A percentile compares a stretch with the other conserved stretches of the same genome.
phyloP scores from a whole-genome alignment of 1,284 basidiomycete species.

The Gymnopus androsaceus region DNA sequence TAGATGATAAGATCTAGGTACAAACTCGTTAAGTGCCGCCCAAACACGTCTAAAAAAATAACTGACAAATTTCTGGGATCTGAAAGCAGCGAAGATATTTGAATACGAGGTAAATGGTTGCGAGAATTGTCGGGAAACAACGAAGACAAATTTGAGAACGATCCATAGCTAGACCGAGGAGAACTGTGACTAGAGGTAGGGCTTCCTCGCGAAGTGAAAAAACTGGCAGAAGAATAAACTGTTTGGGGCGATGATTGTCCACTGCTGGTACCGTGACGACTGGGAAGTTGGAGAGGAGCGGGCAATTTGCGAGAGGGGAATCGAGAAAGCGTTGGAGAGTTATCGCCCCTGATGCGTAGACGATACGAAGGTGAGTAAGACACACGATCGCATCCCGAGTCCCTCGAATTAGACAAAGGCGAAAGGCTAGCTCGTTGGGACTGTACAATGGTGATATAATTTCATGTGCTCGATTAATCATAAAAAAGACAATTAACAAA shows the following conservation, averaged over 20 bases:
- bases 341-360: not conserved
- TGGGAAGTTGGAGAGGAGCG: not conserved
- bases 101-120: slow-evolving; percentile 46
- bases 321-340: not conserved
- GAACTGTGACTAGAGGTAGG: slow-evolving; percentile 40
- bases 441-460: not conserved
- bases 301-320: slow-evolving; percentile 4
- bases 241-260: slow-evolving; percentile 43
- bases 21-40: not conserved
- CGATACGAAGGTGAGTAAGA: not conserved
- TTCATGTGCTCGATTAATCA: not conserved
- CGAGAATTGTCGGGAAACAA: slow-evolving; percentile 36
- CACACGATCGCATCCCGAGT: not conserved
- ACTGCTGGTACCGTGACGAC: slow-evolving; percentile 27
- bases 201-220: slow-evolving; percentile 34
- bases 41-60: not conserved
- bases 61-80: slow-evolving; percentile 53
- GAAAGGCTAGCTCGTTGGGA: not conserved
- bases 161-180: slow-evolving; percentile 42
- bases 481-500: slow-evolving; percentile 12
- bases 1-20: slow-evolving; percentile 65
- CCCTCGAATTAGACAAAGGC: not conserved
- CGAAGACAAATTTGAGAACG: slow-evolving; percentile 34
- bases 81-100: slow-evolving; percentile 55
- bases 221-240: slow-evolving; percentile 30